phyloP scores from a whole-genome alignment of 2,329 filamentous ascomycete genomes.

The Pseudogymnoascus sp. region DNA sequence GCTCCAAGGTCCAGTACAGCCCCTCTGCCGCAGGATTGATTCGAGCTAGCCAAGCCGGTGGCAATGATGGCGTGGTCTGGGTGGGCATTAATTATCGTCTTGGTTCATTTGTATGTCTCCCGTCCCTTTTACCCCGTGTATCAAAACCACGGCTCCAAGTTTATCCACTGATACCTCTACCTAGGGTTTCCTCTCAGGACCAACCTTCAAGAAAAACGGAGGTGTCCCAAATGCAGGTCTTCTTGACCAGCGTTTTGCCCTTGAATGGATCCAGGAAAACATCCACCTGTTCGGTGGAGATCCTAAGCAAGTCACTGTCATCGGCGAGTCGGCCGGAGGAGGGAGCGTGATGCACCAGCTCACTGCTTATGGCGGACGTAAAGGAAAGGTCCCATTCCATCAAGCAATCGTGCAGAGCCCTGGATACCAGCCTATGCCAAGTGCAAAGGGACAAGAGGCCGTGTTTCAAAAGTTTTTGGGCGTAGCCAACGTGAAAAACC shows the following conservation, averaged over 20 bases:
- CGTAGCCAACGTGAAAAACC: conserved; percentile 27
- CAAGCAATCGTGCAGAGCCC: conserved; percentile 29
- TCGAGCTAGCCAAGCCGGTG: too few relatives aligned
- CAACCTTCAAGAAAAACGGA: too few relatives aligned
- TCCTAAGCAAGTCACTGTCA: conserved; percentile 56
- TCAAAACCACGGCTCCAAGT: too few relatives aligned
- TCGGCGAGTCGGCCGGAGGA: conserved; percentile 58
- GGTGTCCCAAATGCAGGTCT: conserved; percentile 38
- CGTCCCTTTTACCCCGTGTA: too few relatives aligned
- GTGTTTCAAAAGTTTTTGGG: conserved; percentile 25
- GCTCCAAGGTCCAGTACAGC: too few relatives aligned
- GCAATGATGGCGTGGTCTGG: too few relatives aligned
- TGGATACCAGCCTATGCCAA: conserved; percentile 18
- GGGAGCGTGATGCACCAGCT: conserved; percentile 49
- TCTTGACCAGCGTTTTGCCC: conserved; percentile 49
- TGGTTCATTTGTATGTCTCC: too few relatives aligned
- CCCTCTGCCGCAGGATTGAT: too few relatives aligned
- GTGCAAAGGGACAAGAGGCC: conserved; percentile 14
- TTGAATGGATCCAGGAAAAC: conserved; percentile 56
- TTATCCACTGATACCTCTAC: too few relatives aligned
- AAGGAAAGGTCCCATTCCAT: conserved; percentile 33
- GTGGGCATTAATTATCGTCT: too few relatives aligned
- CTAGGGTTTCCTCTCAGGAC: too few relatives aligned
- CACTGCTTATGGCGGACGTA: conserved; percentile 40
- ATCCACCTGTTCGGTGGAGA: conserved; percentile 59